These are phyloP conservation scores for Triadica sebifera DNA, from an alignment of 345 rosid species.

Conservation along the genomic window DNA sequence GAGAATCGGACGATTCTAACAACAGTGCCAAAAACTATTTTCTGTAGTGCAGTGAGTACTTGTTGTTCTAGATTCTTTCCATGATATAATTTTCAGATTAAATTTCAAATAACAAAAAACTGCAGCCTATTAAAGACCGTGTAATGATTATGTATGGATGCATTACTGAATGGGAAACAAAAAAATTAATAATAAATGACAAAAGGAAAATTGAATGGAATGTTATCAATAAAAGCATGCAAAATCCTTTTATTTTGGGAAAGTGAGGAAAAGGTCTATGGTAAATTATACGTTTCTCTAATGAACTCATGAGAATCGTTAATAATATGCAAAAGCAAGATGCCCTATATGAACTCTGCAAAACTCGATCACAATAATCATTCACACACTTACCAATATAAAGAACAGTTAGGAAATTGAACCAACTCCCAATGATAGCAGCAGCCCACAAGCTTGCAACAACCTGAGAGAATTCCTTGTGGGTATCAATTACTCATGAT, in stretches of 20 bases:
- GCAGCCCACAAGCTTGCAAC: constrained; percentile 61
- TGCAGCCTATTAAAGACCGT: background rate
- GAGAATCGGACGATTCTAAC: too few relatives aligned
- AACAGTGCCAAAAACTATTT: background rate
- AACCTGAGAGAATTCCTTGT: constrained; percentile 44
- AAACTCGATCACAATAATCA: background rate
- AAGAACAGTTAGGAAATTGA: constrained; percentile 85
- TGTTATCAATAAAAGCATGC: too few relatives aligned
- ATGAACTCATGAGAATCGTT: background rate
- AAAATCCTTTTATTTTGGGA: background rate
- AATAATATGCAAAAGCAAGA: background rate
- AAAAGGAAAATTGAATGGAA: background rate
- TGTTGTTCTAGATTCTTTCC: background rate
- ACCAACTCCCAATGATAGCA: constrained; percentile 93
- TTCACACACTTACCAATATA: constrained; percentile 62
- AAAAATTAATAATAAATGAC: background rate
- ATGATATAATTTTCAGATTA: background rate
- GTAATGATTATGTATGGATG: background rate
- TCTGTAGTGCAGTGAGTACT: background rate
- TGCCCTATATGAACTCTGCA: background rate
- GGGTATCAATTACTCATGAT: constrained; percentile 4
- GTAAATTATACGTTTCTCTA: background rate
- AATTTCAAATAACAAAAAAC: background rate
- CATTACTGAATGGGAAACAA: background rate
- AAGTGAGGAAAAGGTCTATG: background rate